Percentiles rank a stretch among this genome's conserved stretches.
Evolutionary conservation across 441 rosid species (phyloP).

Genomic region (Hura crepitans): DNA sequence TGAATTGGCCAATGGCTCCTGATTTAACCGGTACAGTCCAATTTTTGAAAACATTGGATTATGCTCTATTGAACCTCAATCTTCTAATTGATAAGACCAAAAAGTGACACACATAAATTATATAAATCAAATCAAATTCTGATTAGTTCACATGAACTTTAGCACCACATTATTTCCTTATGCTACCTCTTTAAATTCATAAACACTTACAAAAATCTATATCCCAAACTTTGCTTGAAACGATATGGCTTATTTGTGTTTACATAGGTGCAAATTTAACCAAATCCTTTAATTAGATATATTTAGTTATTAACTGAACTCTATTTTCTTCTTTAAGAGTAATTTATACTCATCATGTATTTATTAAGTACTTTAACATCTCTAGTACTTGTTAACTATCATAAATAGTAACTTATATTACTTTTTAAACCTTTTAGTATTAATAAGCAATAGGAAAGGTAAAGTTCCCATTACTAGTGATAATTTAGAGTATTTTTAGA

Average conservation of each 20-base stretch:
- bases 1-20: too few relatives aligned
- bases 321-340: not conserved
- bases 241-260: not conserved
- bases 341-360: not conserved
- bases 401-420: not conserved
- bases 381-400: not conserved
- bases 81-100: not conserved
- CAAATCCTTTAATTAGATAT: not conserved
- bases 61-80: not conserved
- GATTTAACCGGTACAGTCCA: too few relatives aligned
- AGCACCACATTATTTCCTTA: too few relatives aligned
- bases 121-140: too few relatives aligned
- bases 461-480: not conserved
- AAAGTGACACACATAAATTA: not conserved
- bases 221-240: not conserved
- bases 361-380: not conserved
- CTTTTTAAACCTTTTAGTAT: not conserved
- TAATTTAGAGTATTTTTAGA: not conserved
- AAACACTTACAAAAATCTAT: not conserved
- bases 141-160: too few relatives aligned
- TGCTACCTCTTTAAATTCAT: not conserved
- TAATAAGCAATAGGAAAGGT: not conserved
- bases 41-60: too few relatives aligned
- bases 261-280: not conserved
- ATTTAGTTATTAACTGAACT: not conserved